These are phyloP conservation scores for Nemania bipapillata DNA, from an alignment of 2,329 filamentous ascomycete genomes.

Conservation along the genomic window DNA sequence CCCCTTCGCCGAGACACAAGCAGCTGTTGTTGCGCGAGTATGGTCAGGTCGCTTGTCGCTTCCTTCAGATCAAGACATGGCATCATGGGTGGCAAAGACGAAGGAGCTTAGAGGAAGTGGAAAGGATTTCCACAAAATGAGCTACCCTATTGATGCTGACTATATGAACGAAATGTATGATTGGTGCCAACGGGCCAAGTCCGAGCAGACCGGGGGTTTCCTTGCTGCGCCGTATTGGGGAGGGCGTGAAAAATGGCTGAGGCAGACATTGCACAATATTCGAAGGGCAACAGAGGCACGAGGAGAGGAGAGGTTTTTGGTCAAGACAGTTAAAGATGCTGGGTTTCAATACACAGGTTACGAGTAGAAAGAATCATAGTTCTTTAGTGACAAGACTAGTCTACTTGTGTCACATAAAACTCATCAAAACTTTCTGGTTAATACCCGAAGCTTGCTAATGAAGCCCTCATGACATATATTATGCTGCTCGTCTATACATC, in stretches of 20 bases:
- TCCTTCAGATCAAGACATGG: neutral
- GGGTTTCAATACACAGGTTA: neutral
- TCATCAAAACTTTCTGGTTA: too few relatives aligned
- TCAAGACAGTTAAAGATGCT: neutral
- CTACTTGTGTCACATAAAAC: too few relatives aligned
- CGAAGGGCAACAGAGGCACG: neutral
- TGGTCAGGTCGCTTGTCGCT: neutral
- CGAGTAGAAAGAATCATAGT: too few relatives aligned
- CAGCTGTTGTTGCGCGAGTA: neutral
- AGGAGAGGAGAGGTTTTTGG: neutral
- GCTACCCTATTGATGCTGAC: neutral
- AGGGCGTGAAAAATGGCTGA: neutral
- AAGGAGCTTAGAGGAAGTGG: neutral
- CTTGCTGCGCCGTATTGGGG: neutral
- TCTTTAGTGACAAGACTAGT: too few relatives aligned
- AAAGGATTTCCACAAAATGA: neutral
- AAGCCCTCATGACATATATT: too few relatives aligned
- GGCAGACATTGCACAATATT: neutral
- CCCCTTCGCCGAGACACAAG: neutral
- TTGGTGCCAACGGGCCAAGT: neutral
- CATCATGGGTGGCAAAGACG: neutral
- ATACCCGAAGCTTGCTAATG: too few relatives aligned
- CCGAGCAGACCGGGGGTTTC: neutral
- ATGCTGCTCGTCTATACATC: too few relatives aligned
- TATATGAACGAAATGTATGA: neutral